These are phyloP conservation scores for Hura crepitans DNA, from an alignment of 441 rosid genomes.

Conservation along the genomic window DNA sequence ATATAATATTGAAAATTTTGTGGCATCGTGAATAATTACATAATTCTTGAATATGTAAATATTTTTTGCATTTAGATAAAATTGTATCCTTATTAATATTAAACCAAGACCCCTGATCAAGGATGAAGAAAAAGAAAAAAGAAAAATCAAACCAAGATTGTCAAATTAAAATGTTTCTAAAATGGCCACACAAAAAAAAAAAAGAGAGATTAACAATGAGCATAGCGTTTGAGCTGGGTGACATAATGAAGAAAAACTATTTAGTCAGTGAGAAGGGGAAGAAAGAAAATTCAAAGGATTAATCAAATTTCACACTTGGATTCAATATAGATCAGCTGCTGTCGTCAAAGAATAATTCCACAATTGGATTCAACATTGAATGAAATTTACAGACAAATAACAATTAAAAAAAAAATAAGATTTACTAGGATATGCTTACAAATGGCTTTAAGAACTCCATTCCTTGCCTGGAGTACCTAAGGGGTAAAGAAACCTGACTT, in stretches of 20 bases:
- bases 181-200: no score
- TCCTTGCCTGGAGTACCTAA: constrained; percentile 38
- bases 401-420: constrained; percentile 12
- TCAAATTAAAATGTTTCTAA: no score
- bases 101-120: no score
- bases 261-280: neutral
- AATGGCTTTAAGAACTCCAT: constrained; percentile 19
- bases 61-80: no score
- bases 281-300: neutral
- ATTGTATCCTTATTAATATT: no score
- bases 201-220: no score
- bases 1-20: no score
- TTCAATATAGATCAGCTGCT: neutral
- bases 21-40: no score
- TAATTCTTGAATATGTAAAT: no score
- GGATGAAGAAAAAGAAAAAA: no score
- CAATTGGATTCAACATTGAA: constrained; percentile 17
- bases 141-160: no score
- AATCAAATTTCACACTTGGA: neutral
- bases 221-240: no score
- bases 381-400: constrained; percentile 21
- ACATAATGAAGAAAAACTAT: neutral
- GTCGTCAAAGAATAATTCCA: constrained; percentile 30
- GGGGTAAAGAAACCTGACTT: constrained; percentile 22
- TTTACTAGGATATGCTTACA: constrained; percentile 17